Base-by-base conservation (phyloP, 2,329 filamentous ascomycete species). In the Colletotrichum cordylinicola region DNA sequence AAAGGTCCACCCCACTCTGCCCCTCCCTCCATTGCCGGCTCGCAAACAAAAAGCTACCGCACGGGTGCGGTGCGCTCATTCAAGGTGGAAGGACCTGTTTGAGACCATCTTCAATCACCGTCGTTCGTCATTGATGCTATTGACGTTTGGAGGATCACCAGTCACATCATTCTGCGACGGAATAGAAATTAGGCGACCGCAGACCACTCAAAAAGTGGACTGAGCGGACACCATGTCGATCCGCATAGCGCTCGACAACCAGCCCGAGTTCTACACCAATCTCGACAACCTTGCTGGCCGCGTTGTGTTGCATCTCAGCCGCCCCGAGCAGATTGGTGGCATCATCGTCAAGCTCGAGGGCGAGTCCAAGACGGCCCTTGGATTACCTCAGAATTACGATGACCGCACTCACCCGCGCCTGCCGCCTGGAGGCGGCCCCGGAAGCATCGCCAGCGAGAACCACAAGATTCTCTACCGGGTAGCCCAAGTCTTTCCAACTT, bases 291-390 rank as follows among this genome's bases (percentile, higher is more conserved):
- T 97, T 75, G 89, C 88, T 35, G 95, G 95, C 70, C 88, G 89
- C 75, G 85, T 93, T 33, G 81, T 92, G 66, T 84, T 93, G 35
- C 83, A 80, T 24, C 84, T 93, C 78, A 92, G 90, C 67, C 93
- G 93, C 78, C 86, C 94, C 70, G 94, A 96, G 83, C 88, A 90
- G 72, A 89, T 96, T 66, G 91, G 91, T 65, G 94, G 92, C 68
- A 93, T 97, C 77, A 88, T 95, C 48, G 94, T 96, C 81, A 97
- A 97, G 87, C 91, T 97, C 37, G 95, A 97, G 82, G 95, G 95
- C 79, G 94, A 97, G 85, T 92, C 92, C 64, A 90, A 90, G 77
- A 96, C 94, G 7, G 89, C 93, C 58, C 85, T 95, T 18, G 83
- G 87, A 84, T 82, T 90, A 77, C 85, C 91, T 79, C 79, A 86